phyloP scores from a whole-genome alignment of 1,139 yeast genomes.

The Yamadazyma epiphylla region DNA sequence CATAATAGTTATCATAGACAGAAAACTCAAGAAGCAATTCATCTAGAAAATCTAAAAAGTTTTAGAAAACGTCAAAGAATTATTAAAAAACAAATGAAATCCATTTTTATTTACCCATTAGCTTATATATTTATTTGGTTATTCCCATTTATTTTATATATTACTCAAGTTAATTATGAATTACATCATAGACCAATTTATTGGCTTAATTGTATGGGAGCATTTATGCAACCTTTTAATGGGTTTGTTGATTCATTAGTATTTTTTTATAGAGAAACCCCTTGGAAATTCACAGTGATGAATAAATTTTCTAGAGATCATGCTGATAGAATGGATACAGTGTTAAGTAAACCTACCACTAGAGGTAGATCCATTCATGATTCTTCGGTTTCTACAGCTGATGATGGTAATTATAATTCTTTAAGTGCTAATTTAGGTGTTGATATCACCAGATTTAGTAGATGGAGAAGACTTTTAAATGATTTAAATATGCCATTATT shows the following conservation, averaged over 20 bases:
- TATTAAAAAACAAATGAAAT: slow-evolving; percentile 74
- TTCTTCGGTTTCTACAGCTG: slow-evolving; percentile 11
- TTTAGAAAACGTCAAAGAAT: slow-evolving; percentile 59
- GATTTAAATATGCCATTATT: slow-evolving; percentile 40
- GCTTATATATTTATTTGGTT: slow-evolving; percentile 79
- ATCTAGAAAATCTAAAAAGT: slow-evolving; percentile 54
- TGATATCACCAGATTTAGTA: slow-evolving; percentile 10
- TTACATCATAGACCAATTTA: slow-evolving; percentile 46
- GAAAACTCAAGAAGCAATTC: slow-evolving; percentile 30
- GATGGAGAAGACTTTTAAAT: slow-evolving; percentile 29
- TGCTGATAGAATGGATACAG: slow-evolving; percentile 22
- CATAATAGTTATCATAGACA: slow-evolving; percentile 15
- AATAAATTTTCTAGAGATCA: slow-evolving; percentile 37
- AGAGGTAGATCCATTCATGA: slow-evolving; percentile 11
- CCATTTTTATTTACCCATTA: slow-evolving; percentile 79
- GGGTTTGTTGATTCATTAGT: slow-evolving; percentile 77
- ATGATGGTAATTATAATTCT: slow-evolving; percentile 6
- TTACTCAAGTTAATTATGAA: slow-evolving; percentile 54
- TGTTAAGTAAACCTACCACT: slow-evolving; percentile 8
- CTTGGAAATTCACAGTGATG: slow-evolving; percentile 59
- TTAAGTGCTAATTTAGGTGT: slow-evolving; percentile 13
- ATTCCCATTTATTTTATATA: slow-evolving; percentile 72
- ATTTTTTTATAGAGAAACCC: slow-evolving; percentile 72
- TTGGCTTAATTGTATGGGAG: slow-evolving; percentile 66
- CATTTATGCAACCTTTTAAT: slow-evolving; percentile 77